Percentiles rank a stretch among this genome's conserved stretches.
Conservation (phyloP, 2,329 filamentous ascomycete genomes). For the Microdochium paspali region DNA sequence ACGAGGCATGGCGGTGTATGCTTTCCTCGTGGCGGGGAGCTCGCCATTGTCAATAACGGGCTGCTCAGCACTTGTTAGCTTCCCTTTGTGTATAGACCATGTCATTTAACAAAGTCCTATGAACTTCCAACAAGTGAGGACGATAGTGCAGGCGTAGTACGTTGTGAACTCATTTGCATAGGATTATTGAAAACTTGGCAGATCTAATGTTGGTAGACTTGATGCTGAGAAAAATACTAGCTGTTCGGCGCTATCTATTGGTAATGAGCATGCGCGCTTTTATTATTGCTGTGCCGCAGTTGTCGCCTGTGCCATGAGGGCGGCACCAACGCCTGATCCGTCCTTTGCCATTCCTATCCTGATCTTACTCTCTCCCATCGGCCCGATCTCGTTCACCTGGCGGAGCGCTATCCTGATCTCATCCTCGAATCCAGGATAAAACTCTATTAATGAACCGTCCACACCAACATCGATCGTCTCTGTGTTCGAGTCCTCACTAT, state of each 20-base stretch:
- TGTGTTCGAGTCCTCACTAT: conserved; percentile 79
- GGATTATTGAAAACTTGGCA: too few species aligned
- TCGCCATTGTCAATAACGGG: background rate
- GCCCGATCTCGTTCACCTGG: conserved; percentile 51
- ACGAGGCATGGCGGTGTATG: background rate
- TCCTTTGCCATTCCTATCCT: conserved; percentile 66
- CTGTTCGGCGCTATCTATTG: too few species aligned
- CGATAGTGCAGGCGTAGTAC: too few species aligned
- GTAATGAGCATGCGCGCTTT: too few species aligned
- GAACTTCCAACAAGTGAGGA: too few species aligned
- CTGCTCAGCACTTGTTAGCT: too few species aligned
- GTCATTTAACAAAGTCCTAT: too few species aligned
- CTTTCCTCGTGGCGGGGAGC: background rate
- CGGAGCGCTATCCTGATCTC: conserved; percentile 54
- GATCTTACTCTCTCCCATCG: conserved; percentile 52
- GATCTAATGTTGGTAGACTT: too few species aligned
- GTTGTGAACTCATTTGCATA: too few species aligned
- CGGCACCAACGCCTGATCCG: conserved; percentile 62
- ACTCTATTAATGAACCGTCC: conserved; percentile 63
- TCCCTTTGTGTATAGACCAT: too few species aligned
- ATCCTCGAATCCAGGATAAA: conserved; percentile 60
- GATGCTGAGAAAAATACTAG: too few species aligned
- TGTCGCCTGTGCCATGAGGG: conserved; percentile 46
- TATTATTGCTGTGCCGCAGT: conserved; percentile 4
- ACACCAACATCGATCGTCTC: conserved; percentile 57